Evolutionary conservation across 2,329 filamentous ascomycete genomes (phyloP), one percentile per base, ranked within the genome.

Genomic region (Paecilomyces dactylethromorphus): DNA sequence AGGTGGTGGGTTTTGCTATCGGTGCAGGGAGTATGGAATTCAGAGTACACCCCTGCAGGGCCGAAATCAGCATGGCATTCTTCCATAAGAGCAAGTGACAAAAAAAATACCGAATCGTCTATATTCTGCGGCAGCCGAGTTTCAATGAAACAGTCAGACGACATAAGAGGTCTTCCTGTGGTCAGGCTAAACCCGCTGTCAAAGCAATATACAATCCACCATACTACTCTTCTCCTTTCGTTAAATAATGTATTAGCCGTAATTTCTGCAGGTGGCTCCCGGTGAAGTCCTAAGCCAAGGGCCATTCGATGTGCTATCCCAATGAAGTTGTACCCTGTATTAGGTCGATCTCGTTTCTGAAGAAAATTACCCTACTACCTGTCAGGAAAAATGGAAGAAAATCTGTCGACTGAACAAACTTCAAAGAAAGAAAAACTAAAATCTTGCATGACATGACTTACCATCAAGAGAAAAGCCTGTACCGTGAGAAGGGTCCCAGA

Each of bases 261-360:
- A 12, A 3, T 35, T 35, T 13, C 32, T 1, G 32, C 32, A 6
- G 32, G 32, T 7, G 32, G 11, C 15, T 82, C 79, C n/a, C 77
- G 76, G 60, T 82, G 79, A 3, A 82, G 69, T 0, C 80, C 79
- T 3, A 82, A 65, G 0, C 79, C 78, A 55, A 81, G 76, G 12
- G 80, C 80, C 74, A 82, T 79, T 24, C 80, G 70, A 18, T 77
- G 73, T 0, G 81, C 80, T 18, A 82, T 72, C 0, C 80, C 81
- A n/a, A 81, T 72, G 56, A 80, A 80, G 61, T 81, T 82, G 61
- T 79, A 82, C 0, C 79, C 79, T 0, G 79, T 79, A 60, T 82
- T 82, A 3, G 80, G 79, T 39, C 78, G 75, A 63, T 82, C 77
- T 31, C 77, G 70, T 63, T 82, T 82, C 62, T 82, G 81, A 3